Base-by-base conservation (phyloP, 2,329 filamentous ascomycete species). In the Lasiodiplodia sp. region DNA sequence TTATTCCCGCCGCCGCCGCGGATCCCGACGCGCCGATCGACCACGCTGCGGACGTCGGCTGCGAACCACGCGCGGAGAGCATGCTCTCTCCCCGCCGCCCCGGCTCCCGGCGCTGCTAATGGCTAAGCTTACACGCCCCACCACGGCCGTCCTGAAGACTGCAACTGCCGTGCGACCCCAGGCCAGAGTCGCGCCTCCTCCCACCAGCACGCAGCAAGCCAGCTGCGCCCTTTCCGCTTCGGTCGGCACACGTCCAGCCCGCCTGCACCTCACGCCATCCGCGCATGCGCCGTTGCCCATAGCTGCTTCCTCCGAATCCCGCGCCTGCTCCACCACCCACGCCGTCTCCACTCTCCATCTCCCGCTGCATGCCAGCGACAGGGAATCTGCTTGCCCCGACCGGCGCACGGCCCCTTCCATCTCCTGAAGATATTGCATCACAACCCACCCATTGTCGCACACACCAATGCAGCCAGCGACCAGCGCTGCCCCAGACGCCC, bases 401-500 rank as follows among this genome's bases (percentile, higher is more conserved):
- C 18, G 25, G 47, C 49, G 58, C 58, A 62, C 31, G 25, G 25
- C 40, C 56, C 37, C n/a, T 18, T 31, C 56, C 56, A 38, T 47
- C 60, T 52, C 60, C 60, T 64, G 60, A 64, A 64, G 60, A 64
- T 64, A 64, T 64, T 38, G 60, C 60, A 64, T 62, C 44, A 52
- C 60, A 52, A 52, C 28, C 25, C 44, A 38, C 60, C 60, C 44
- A 18, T 25, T 23, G 47, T 64, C 40, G 47, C 47, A 64, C 60
- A 52, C 23, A 14, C 25, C 44, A 16, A 49, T 38, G 34, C 56
- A 47, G 11, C 16, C 58, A 18, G 12, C 3, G 18, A 18, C 44
- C 60, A 64, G 10, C 51, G 47, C 47, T 52, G 60, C 44, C 31
- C 21, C 44, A 16, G 40, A 51, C 44, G 18, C 37, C 44, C 47